Percentiles rank a stretch among this genome's conserved stretches.
phyloP scores from a whole-genome alignment of 2,329 filamentous ascomycete species.

The Hirsutella rhossiliensis region DNA sequence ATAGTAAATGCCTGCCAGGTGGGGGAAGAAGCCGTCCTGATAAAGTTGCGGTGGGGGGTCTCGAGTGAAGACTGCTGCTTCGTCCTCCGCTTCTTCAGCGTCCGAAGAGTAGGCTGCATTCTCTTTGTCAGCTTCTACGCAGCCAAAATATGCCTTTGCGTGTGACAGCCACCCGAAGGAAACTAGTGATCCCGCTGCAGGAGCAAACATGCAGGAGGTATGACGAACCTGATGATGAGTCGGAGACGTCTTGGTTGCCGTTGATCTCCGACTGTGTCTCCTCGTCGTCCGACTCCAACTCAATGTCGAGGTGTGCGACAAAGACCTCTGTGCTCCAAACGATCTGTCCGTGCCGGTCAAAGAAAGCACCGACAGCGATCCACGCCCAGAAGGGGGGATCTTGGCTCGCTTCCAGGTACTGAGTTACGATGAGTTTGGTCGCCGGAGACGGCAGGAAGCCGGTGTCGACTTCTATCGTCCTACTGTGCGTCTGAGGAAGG shows the following conservation, averaged over 20 bases:
- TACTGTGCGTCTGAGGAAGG: conserved; percentile 5
- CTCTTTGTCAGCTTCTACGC: too few species aligned
- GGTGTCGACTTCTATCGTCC: conserved; percentile 15
- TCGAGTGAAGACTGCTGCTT: too few species aligned
- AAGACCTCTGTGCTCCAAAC: conserved; percentile 37
- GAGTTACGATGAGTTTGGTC: conserved; percentile 31
- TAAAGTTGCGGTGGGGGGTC: too few species aligned
- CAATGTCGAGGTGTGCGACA: conserved; percentile 15
- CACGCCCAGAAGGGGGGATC: conserved; percentile 28
- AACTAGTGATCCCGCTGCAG: background rate
- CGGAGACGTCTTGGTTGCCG: conserved; percentile 3
- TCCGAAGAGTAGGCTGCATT: too few species aligned
- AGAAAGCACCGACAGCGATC: conserved; percentile 34
- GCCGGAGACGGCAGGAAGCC: conserved; percentile 30
- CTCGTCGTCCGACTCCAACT: conserved; percentile 14
- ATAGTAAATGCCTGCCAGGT: conserved; percentile 2
- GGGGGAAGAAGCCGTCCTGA: background rate
- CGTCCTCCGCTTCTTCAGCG: too few species aligned
- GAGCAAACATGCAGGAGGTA: conserved; percentile 1
- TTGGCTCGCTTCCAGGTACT: conserved; percentile 22
- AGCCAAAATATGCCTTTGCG: too few species aligned
- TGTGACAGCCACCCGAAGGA: too few species aligned
- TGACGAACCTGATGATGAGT: conserved; percentile 10
- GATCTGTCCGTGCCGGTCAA: conserved; percentile 25
- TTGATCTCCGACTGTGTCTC: conserved; percentile 3